Evolutionary conservation across 306 rosid species (phyloP).

Genomic region (Casuarina glauca): DNA sequence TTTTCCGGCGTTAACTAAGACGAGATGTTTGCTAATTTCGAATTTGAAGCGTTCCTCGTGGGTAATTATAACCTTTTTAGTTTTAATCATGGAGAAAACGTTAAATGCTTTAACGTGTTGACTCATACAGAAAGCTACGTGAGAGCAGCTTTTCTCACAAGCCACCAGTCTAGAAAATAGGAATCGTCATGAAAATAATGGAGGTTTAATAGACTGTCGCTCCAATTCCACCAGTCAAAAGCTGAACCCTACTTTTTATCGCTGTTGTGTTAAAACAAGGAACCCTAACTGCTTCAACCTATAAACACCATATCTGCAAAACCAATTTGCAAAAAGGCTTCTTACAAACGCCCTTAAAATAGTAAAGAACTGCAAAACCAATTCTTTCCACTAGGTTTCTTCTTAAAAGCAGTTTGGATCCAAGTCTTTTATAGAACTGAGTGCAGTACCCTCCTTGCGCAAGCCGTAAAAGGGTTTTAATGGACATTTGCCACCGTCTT

Average conservation of each 20-base stretch:
- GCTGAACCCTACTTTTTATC: conserved; percentile 28
- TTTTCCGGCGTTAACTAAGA: too few relatives aligned
- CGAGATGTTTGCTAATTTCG: too few relatives aligned
- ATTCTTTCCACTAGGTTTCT: too few relatives aligned
- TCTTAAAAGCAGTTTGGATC: too few relatives aligned
- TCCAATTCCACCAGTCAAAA: conserved; percentile 35
- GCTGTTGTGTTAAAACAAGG: conserved; percentile 18
- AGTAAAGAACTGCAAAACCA: too few relatives aligned
- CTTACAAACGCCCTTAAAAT: too few relatives aligned
- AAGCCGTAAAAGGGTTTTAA: background rate
- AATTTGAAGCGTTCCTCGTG: too few relatives aligned
- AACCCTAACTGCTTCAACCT: conserved; percentile 29
- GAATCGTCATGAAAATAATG: conserved; percentile 50
- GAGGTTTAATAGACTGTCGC: conserved; percentile 29
- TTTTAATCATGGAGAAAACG: background rate
- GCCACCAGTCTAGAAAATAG: conserved; percentile 35
- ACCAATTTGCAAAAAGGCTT: too few relatives aligned
- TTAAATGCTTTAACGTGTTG: background rate
- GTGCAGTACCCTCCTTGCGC: too few relatives aligned
- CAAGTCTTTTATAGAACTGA: too few relatives aligned
- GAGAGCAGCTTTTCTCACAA: conserved; percentile 26
- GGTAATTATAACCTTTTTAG: background rate
- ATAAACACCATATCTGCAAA: background rate
- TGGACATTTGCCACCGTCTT: background rate
- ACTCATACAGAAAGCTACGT: background rate